phyloP scores from a whole-genome alignment of 352 stramenopile genomes.

The Phytophthora pinifolia region DNA sequence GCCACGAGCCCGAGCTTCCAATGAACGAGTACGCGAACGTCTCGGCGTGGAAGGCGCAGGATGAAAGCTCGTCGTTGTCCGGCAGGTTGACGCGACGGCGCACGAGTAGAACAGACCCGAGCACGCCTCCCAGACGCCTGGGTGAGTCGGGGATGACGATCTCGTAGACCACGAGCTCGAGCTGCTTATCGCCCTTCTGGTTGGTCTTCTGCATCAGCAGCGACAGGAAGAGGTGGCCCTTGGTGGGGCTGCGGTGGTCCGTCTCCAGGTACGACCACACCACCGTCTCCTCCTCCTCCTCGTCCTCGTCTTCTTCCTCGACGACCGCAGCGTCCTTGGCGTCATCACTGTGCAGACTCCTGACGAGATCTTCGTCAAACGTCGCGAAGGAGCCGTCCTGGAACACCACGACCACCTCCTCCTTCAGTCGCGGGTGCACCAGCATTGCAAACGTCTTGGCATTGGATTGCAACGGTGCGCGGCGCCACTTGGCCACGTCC shows the following conservation, averaged over 20 bases:
- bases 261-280: constrained; percentile 59
- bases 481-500: constrained; percentile 67
- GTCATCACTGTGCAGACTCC: constrained; percentile 48
- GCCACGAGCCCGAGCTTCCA: constrained; percentile 55
- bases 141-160: constrained; percentile 34
- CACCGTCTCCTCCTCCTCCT: constrained; percentile 27
- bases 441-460: constrained; percentile 45
- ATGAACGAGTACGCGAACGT: constrained; percentile 73
- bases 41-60: constrained; percentile 69
- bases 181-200: constrained; percentile 28
- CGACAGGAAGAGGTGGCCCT: constrained; percentile 65
- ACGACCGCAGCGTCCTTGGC: constrained; percentile 23
- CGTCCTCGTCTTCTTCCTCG: constrained; percentile 25
- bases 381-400: constrained; percentile 57
- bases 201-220: constrained; percentile 45
- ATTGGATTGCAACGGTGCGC: constrained; percentile 33
- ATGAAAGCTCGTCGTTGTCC: constrained; percentile 35
- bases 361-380: constrained; percentile 53
- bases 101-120: constrained; percentile 35
- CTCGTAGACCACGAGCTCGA: constrained; percentile 64
- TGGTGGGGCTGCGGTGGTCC: constrained; percentile 55
- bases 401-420: constrained; percentile 71
- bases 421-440: constrained; percentile 58
- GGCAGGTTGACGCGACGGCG: constrained; percentile 34
- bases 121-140: constrained; percentile 31